Percentiles rank a stretch among this genome's conserved stretches.
Conservation (phyloP, 2,329 filamentous ascomycete species). For the Arachnopeziza araneosa region DNA sequence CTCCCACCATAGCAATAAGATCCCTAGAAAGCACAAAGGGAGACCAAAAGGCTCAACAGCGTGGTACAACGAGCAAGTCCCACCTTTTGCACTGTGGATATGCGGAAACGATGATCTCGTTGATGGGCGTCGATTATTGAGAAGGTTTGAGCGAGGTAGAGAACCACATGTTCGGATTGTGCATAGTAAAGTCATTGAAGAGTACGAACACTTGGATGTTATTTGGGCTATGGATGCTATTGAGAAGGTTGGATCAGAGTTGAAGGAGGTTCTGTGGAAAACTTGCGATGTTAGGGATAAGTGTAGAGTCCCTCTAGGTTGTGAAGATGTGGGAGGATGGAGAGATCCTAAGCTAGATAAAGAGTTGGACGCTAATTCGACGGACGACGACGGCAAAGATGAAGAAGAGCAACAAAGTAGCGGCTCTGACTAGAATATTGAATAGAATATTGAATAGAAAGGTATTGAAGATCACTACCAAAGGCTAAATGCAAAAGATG, state of each 20-base stretch:
- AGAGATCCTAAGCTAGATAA: constrained; percentile 6
- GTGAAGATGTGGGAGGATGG: constrained; percentile 26
- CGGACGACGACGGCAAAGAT: background rate
- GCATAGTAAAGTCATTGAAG: constrained; percentile 75
- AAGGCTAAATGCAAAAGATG: too few species aligned
- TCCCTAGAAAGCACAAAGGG: constrained; percentile 30
- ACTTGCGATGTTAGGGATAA: constrained; percentile 44
- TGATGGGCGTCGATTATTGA: constrained; percentile 69
- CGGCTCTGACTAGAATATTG: background rate
- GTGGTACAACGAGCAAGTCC: constrained; percentile 77
- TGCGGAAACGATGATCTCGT: constrained; percentile 79
- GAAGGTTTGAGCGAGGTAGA: constrained; percentile 66
- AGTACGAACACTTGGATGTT: constrained; percentile 91
- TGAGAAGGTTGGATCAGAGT: constrained; percentile 74
- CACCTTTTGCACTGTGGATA: constrained; percentile 85
- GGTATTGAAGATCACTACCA: too few species aligned
- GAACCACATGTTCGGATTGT: constrained; percentile 80
- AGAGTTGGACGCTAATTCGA: background rate
- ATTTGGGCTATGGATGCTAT: constrained; percentile 90
- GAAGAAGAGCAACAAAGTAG: constrained; percentile 6
- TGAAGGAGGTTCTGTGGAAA: constrained; percentile 79
- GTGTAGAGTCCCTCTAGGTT: constrained; percentile 24
- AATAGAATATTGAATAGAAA: too few species aligned
- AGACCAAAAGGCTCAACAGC: constrained; percentile 50
- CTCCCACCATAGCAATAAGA: constrained; percentile 18